Conservation (phyloP, 805 yeast genomes). For the Wickerhamiella bombiphila region DNA sequence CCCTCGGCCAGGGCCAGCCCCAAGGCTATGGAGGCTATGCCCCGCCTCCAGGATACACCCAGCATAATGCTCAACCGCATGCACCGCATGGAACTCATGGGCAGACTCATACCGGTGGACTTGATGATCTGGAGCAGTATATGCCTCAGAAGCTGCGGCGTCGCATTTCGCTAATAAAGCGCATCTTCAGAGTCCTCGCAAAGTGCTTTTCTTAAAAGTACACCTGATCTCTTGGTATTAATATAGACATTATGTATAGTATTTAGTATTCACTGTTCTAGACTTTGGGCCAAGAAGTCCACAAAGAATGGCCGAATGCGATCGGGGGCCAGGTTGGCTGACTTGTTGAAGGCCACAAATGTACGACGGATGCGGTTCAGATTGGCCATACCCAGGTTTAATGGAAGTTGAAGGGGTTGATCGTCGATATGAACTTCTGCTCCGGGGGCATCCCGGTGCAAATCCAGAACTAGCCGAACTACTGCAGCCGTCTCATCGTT, state of each 20-base stretch:
- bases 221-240: too few relatives aligned
- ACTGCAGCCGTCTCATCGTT: slow-evolving; percentile 59
- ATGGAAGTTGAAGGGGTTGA: slow-evolving; percentile 46
- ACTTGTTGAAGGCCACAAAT: slow-evolving; percentile 64
- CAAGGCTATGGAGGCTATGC: slow-evolving; percentile 6
- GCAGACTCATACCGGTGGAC: too few relatives aligned
- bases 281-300: slow-evolving; percentile 57
- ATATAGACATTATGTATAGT: too few relatives aligned
- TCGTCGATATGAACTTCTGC: slow-evolving; percentile 25
- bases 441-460: slow-evolving; percentile 37
- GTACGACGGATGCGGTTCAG: slow-evolving; percentile 73
- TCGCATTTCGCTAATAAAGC: neutral
- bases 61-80: slow-evolving; percentile 19
- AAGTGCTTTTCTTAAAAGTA: too few relatives aligned
- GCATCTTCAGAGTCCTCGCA: neutral
- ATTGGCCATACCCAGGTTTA: slow-evolving; percentile 54
- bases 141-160: neutral
- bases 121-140: too few relatives aligned
- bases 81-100: too few relatives aligned
- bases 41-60: slow-evolving; percentile 11
- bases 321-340: slow-evolving; percentile 56
- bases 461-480: slow-evolving; percentile 44
- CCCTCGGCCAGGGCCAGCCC: slow-evolving; percentile 5
- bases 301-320: slow-evolving; percentile 61
- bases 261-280: too few relatives aligned